Base-by-base conservation (phyloP, 148 eudicot genomes). In the Chenopodium album region DNA sequence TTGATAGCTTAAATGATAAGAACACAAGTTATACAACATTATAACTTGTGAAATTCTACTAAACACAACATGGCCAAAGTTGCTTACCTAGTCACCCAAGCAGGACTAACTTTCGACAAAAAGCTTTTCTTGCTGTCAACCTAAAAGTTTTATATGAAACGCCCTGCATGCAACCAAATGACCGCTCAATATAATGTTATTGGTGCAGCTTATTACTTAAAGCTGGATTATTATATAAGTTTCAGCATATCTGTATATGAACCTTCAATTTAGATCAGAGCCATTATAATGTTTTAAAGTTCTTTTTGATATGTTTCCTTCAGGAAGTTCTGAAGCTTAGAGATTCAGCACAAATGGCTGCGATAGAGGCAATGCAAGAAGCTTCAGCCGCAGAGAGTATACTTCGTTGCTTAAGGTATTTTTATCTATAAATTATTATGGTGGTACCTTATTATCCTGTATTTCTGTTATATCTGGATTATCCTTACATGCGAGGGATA, bases 361-460 rank as follows among this genome's bases (percentile, higher is more conserved):
- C 98, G 47, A 85, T 92, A 74, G 97, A 91, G 84, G 98, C 98
- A 72, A 82, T 94, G 88, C 92, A 91, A 85, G 97, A 91, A 88
- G 94, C 98, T 82, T 89, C 93, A n/a, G 90, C 89, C 80, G 92
- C 98, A 7, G 97, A 92, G 84, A 87, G 84, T 84, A 77, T 92
- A 75, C 94, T 94, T 71, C 88, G 88, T 74, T 94, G 98, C 82
- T 85, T 94, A 85, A 91, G 98, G 98, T 94, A 91, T 23, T n/a
- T 62, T 19, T 69, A 4, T 7, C 44, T 37, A 19, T 1, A 7
- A 32, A 37, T 71, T 37, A 20, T 8, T 32, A 14, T 29, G 72
- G 3, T 31, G 44, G 44, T 41, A 41, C 1, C 44, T 37, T 37
- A 37, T 5, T 41, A 41, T 56, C 14, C 63, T 17, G 63, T 23